Evolutionary conservation across 371 early-diverging fungal species (phyloP), one percentile per base, ranked within the genome.

Genomic region (Mucor plumbeus): DNA sequence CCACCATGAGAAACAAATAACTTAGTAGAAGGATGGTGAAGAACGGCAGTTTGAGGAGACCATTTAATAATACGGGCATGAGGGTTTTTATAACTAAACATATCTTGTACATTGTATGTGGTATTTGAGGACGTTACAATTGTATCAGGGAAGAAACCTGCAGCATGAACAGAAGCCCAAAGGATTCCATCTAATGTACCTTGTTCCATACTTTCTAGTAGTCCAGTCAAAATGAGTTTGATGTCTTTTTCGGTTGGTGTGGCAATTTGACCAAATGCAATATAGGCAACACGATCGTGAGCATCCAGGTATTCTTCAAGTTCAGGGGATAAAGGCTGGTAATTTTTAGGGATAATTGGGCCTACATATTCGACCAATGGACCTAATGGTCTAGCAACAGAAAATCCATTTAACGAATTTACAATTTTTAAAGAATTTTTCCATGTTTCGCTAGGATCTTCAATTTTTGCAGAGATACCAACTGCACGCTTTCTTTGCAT

Each of bases 1-100:
- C 84, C 84, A 21, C 84, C 66, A 40, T 81, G 82, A 7, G 76
- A 71, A 0, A 84, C 39, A 57, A 81, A 84, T 0, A 78, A 39
- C 1, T 15, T 8, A 13, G 71, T 74, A 0, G 78, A 73, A 17
- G 74, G 61, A 33, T 84, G 82, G 0, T 64, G 38, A 15, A 84
- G 73, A 34, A 84, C 69, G 17, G 80, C 73, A 33, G 70, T 61
- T 36, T 84, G 84, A 19, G 81, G 84, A 0, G 78, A 72, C 78
- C 81, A 78, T 19, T 68, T 59, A 7, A 67, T 36, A 36, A 65
- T 43, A 26, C 44, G 48, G 0, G 48, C 47, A 59, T 65, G 31
- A 31, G 59, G 48, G 7, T 48, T 3, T 40, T n/a, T 36, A 11
- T 31, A 14, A 35, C 35, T 34, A 15, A 63, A 47, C 53, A 68